These are phyloP conservation scores for Chionographis japonica DNA, from an alignment of 106 monocot species.

Conservation along the genomic window DNA sequence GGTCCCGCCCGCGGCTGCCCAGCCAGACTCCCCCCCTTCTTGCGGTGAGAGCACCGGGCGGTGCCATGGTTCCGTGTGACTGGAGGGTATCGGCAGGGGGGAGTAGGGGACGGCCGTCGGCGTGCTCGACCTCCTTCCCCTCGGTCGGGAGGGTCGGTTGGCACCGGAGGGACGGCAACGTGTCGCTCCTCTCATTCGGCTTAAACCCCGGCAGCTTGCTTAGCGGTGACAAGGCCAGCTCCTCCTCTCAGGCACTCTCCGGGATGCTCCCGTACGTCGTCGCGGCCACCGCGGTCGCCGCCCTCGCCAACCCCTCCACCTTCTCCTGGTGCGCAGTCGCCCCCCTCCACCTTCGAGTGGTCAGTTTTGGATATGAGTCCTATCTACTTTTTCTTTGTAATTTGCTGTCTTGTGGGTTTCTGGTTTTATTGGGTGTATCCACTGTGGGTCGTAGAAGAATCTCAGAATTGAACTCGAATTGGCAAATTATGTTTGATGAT, in stretches of 20 bases:
- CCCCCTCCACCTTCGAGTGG: not conserved
- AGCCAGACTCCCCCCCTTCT: not conserved
- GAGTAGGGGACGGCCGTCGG: conserved; percentile 7
- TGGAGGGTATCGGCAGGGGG: not conserved
- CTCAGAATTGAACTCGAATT: too few relatives aligned
- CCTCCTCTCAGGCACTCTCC: conserved; percentile 45
- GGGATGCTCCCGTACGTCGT: conserved; percentile 86
- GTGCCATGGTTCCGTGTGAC: not conserved
- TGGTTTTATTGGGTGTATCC: too few relatives aligned
- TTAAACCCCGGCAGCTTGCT: not conserved
- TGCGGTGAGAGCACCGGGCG: not conserved
- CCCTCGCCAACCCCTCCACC: conserved; percentile 70
- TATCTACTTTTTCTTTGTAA: not conserved
- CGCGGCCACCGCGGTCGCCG: conserved; percentile 76
- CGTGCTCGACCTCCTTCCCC: conserved; percentile 56
- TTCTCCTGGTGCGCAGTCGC: conserved; percentile 70
- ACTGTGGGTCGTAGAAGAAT: too few relatives aligned
- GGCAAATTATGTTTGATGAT: too few relatives aligned
- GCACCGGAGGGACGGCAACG: conserved; percentile 45
- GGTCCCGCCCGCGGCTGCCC: too few relatives aligned
- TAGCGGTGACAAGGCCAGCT: not conserved
- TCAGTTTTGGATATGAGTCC: not conserved
- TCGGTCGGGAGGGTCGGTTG: conserved; percentile 55
- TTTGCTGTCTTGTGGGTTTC: not conserved
- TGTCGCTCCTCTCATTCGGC: conserved; percentile 40